Percentiles rank a stretch among this genome's conserved stretches.
Evolutionary conservation across 2,329 filamentous ascomycete genomes (phyloP).

Genomic region (Fusarium sp.): DNA sequence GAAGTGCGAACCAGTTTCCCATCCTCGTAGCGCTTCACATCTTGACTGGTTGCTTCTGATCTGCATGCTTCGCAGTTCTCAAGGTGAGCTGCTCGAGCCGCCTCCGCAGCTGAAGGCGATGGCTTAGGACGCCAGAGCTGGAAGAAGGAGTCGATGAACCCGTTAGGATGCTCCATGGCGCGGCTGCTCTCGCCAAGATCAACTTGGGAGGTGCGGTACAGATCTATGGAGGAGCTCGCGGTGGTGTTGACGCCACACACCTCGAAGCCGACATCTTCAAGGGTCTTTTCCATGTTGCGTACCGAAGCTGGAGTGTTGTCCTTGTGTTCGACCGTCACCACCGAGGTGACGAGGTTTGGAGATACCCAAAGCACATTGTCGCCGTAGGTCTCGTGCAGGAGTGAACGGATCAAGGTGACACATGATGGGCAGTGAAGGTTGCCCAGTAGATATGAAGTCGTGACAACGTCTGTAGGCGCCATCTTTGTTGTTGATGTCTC

Average conservation of each 20-base stretch:
- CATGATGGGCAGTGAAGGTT: conserved; percentile 86
- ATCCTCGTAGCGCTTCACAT: conserved; percentile 11
- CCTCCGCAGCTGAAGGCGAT: conserved; percentile 36
- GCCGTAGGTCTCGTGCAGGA: conserved; percentile 60
- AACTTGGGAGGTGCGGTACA: conserved; percentile 35
- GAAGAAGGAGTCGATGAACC: conserved; percentile 46
- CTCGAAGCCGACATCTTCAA: conserved; percentile 70
- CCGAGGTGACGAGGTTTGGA: conserved; percentile 77
- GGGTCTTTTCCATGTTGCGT: conserved; percentile 56
- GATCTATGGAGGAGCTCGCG: conserved; percentile 44
- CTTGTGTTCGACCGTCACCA: conserved; percentile 69
- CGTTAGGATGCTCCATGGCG: conserved; percentile 26
- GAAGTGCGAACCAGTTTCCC: conserved; percentile 11
- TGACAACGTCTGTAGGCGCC: conserved; percentile 48
- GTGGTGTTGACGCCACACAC: conserved; percentile 60
- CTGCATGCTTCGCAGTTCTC: conserved; percentile 53
- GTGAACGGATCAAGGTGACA: conserved; percentile 71
- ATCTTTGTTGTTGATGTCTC: conserved; percentile 39
- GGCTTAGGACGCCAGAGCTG: conserved; percentile 44
- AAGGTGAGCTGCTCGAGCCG: conserved; percentile 47
- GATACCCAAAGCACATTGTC: conserved; percentile 68
- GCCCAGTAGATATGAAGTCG: conserved; percentile 72
- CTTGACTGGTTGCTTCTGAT: conserved; percentile 10
- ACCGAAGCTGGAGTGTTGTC: conserved; percentile 54
- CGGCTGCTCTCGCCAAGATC: conserved; percentile 39